Conservation (phyloP, 805 yeast genomes). For the Zygoascus bituminiphila region DNA sequence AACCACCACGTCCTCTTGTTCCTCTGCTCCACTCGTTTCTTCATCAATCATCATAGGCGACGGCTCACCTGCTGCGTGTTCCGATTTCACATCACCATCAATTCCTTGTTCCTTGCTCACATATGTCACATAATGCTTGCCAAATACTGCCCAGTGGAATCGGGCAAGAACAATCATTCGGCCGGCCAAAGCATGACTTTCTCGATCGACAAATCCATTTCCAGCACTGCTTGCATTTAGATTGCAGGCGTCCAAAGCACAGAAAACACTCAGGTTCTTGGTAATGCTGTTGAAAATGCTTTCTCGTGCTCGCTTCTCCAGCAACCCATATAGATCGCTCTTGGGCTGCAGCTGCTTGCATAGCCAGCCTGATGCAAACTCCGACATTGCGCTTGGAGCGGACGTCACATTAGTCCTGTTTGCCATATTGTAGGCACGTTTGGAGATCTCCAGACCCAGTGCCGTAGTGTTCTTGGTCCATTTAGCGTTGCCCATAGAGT, state of each 20-base stretch:
- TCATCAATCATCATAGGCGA: neutral
- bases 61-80: neutral
- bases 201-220: conserved; percentile 23
- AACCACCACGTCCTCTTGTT: neutral
- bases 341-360: conserved; percentile 79
- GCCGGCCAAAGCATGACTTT: conserved; percentile 48
- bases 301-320: conserved; percentile 47
- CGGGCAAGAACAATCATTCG: conserved; percentile 58
- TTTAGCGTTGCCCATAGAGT: conserved; percentile 77
- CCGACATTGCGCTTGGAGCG: conserved; percentile 39
- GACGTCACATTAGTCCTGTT: conserved; percentile 5
- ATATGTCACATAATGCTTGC: conserved; percentile 46
- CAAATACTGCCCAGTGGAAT: conserved; percentile 81
- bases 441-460: conserved; percentile 59
- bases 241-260: conserved; percentile 13
- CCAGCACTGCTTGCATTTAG: conserved; percentile 12
- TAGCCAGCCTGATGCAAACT: conserved; percentile 70
- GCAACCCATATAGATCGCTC: conserved; percentile 63
- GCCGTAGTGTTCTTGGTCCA: conserved; percentile 80
- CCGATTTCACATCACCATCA: neutral
- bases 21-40: neutral
- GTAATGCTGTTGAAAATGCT: conserved; percentile 11
- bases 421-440: conserved; percentile 21
- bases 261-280: conserved; percentile 12
- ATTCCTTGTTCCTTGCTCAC: neutral